Percentiles rank a stretch among this genome's conserved stretches.
Evolutionary conservation across 352 stramenopile genomes (phyloP).

Genomic region (Pythium apleroticum): DNA sequence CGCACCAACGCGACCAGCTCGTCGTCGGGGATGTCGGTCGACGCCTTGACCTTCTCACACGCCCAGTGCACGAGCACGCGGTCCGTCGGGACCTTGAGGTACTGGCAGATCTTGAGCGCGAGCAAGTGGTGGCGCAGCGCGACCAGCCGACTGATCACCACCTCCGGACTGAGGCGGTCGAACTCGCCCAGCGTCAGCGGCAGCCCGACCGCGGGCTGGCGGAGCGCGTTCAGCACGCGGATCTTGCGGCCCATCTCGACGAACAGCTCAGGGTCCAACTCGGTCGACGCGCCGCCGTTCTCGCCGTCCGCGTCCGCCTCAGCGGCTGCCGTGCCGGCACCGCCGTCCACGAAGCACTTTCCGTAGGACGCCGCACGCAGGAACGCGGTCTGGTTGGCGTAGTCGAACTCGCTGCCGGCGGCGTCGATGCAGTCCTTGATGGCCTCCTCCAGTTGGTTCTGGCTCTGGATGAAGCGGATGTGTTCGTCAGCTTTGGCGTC

Average conservation of each 20-base stretch:
- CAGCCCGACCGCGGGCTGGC: conserved; percentile 76
- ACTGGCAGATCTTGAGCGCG: conserved; percentile 90
- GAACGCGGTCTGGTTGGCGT: conserved; percentile 71
- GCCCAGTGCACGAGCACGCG: conserved; percentile 90
- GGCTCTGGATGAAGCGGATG: conserved; percentile 85
- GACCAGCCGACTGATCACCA: conserved; percentile 85
- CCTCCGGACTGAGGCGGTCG: conserved; percentile 78
- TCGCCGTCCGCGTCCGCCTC: conserved; percentile 5
- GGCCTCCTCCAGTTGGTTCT: conserved; percentile 76
- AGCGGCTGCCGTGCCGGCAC: conserved; percentile 38
- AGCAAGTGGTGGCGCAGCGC: conserved; percentile 86
- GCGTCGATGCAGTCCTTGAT: conserved; percentile 89
- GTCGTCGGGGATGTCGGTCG: conserved; percentile 61
- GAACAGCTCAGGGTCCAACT: conserved; percentile 81
- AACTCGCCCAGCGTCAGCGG: conserved; percentile 81
- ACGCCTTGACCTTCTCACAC: conserved; percentile 85
- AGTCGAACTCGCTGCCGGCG: conserved; percentile 87
- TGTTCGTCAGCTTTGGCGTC: conserved; percentile 89
- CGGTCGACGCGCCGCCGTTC: conserved; percentile 24
- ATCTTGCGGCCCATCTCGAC: conserved; percentile 89
- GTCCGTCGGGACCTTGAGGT: conserved; percentile 86
- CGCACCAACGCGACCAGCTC: conserved; percentile 82
- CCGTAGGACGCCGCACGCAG: conserved; percentile 75
- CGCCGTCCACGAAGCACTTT: conserved; percentile 48
- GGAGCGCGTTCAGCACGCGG: conserved; percentile 89